Evolutionary conservation across 306 rosid genomes (phyloP).

Genomic region (Vigna radiata): DNA sequence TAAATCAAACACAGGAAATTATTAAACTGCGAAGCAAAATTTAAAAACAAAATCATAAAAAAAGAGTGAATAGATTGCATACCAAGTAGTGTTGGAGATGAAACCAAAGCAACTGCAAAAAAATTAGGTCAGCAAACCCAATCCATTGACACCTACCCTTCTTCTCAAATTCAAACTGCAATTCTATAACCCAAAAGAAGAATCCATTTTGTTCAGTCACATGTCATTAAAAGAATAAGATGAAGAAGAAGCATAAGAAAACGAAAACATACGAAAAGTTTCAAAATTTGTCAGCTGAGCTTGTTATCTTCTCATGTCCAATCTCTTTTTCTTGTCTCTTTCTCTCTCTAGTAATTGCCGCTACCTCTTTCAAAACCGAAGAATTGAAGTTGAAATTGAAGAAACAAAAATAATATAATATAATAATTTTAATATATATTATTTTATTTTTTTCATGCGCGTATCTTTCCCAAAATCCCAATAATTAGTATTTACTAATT

Average conservation of each 20-base stretch:
- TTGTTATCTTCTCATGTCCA: constrained; percentile 41
- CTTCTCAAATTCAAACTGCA: constrained; percentile 38
- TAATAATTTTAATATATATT: neutral
- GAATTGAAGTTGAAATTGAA: neutral
- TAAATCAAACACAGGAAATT: neutral
- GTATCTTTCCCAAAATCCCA: neutral
- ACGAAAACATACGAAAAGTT: constrained; percentile 27
- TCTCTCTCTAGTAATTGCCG: constrained; percentile 63
- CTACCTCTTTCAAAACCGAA: constrained; percentile 61
- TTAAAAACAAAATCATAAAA: neutral
- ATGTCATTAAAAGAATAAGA: neutral
- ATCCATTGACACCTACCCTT: constrained; percentile 35
- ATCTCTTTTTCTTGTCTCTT: constrained; percentile 6
- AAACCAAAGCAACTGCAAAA: constrained; percentile 36
- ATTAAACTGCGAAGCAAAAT: neutral
- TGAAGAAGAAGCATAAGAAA: constrained; percentile 5
- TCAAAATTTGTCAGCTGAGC: constrained; percentile 45
- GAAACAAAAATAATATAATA: neutral
- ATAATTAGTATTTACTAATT: constrained; percentile 1
- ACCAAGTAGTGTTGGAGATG: constrained; percentile 50
- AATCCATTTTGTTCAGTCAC: constrained; percentile 4
- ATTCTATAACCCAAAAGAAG: constrained; percentile 22
- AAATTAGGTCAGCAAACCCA: constrained; percentile 42
- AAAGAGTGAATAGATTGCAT: constrained; percentile 34
- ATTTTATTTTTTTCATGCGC: neutral